These are phyloP conservation scores for Jacaranda mimosifolia DNA, from an alignment of 257 asterid species.

Conservation along the genomic window DNA sequence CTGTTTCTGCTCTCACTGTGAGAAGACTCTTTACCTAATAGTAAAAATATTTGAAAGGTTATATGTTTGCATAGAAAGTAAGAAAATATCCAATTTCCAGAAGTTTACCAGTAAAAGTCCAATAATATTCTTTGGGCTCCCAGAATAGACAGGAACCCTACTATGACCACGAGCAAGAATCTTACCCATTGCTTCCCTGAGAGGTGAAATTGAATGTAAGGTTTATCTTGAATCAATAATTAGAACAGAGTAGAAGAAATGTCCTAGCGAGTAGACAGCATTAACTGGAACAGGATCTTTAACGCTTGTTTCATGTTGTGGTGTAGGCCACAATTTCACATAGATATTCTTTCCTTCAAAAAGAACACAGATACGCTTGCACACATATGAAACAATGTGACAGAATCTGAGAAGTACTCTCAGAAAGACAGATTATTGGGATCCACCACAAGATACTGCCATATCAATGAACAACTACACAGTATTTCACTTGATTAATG, in stretches of 20 bases:
- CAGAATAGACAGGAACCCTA: slow-evolving; percentile 92
- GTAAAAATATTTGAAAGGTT: slow-evolving; percentile 12
- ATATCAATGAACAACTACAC: too few species aligned
- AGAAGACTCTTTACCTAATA: slow-evolving; percentile 88
- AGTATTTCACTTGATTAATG: too few species aligned
- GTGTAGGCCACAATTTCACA: too few species aligned
- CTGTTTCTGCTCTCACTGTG: slow-evolving; percentile 88
- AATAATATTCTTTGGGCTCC: slow-evolving; percentile 73
- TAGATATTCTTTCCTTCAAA: too few species aligned
- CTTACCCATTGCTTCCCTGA: slow-evolving; percentile 94
- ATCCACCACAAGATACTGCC: too few species aligned
- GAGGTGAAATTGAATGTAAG: slow-evolving; percentile 22
- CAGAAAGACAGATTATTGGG: too few species aligned
- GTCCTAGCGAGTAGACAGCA: background rate
- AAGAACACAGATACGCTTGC: too few species aligned
- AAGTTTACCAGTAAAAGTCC: slow-evolving; percentile 81
- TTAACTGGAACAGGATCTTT: background rate
- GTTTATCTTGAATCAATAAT: background rate
- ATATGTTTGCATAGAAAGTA: background rate
- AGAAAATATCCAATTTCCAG: background rate
- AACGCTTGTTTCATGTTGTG: background rate
- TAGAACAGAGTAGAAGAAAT: background rate
- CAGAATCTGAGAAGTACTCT: too few species aligned
- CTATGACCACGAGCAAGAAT: slow-evolving; percentile 94
- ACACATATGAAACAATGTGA: too few species aligned